Percentiles rank a stretch among this genome's conserved stretches.
Evolutionary conservation across 768 basidiomycete species (phyloP).

Genomic region (Boletus vermiculosoides): DNA sequence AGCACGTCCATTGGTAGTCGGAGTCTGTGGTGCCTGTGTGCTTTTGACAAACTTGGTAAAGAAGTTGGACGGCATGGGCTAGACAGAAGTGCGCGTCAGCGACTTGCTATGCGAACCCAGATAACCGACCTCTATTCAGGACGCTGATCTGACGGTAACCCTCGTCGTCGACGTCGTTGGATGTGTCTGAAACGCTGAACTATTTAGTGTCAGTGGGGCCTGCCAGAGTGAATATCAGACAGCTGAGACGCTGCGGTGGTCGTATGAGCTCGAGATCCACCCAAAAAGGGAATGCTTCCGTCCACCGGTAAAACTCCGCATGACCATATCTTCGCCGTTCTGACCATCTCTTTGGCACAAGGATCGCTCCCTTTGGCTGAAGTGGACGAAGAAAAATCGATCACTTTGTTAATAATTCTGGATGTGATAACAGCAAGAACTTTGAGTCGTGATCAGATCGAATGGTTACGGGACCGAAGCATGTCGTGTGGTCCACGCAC

Average conservation of each 20-base stretch:
- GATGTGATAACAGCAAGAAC: background rate
- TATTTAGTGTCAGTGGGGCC: background rate
- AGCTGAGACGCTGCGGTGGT: background rate
- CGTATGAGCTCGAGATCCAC: background rate
- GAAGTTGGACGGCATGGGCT: conserved; percentile 30
- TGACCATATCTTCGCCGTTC: background rate
- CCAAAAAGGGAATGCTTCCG: conserved; percentile 1
- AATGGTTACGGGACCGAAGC: background rate
- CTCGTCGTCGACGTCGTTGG: background rate
- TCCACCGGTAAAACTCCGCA: background rate
- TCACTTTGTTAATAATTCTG: background rate
- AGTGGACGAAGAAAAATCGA: background rate
- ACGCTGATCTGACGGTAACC: background rate
- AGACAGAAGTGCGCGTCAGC: background rate
- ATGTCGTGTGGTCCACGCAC: background rate
- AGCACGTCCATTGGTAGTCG: background rate
- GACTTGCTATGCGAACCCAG: background rate
- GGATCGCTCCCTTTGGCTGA: background rate
- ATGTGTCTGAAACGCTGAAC: background rate
- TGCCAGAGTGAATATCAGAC: background rate
- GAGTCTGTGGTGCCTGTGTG: conserved; percentile 11
- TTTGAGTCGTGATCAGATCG: background rate
- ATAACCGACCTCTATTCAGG: conserved; percentile 4
- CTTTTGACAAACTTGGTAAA: conserved; percentile 32
- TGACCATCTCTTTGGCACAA: background rate